Base-by-base conservation (phyloP, 192 early-diverging fungal species). In the Linnemannia schmuckeri region DNA sequence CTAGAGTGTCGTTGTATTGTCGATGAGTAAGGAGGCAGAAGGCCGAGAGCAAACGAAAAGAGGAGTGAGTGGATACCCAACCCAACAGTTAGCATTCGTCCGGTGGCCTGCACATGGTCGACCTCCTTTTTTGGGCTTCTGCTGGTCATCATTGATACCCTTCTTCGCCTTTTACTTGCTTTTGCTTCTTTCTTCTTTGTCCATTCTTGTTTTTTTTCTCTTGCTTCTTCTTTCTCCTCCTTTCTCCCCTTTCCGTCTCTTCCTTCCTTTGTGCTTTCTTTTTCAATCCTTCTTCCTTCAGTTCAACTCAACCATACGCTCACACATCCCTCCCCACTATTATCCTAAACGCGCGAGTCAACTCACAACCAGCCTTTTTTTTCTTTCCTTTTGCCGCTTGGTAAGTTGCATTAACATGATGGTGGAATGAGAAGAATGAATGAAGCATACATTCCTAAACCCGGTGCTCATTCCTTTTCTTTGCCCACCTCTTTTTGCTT, bases 41-140 rank as follows among this genome's bases (percentile, higher is more conserved):
- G 24, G 17, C 49, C 33, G 61, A 66, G 27, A 30, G 61, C 10
- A 15, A 15, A 10, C 0, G 9, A 33, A 30, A 33, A 24, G 27
- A 15, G 61, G 61, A 33, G 61, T 30, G 30, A 35, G 61, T 30
- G 61, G n/a, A 66, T 35, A 15, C 61, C 15, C 30, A 66, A 66
- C n/a, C 13, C n/a, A 15, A 13, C 61, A 15, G 27, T 33, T 30
- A 66, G 30, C 61, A 66, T 66, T 33, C 61, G 61, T 66, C 61
- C 30, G 61, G 61, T 66, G 61, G 61, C 27, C 61, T 66, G 27
- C 61, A 66, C 61, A 66, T 66, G 61, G 27, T 33, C 61, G 61
- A 30, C 27, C 27, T 30, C 12, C 61, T 27, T 33, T 33, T 57
- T 55, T 55, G 37, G 37, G 49, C 49, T 17, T 52, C 20, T 22